Base-by-base conservation (phyloP, 2,329 filamentous ascomycete genomes). In the Fusarium nygamai region DNA sequence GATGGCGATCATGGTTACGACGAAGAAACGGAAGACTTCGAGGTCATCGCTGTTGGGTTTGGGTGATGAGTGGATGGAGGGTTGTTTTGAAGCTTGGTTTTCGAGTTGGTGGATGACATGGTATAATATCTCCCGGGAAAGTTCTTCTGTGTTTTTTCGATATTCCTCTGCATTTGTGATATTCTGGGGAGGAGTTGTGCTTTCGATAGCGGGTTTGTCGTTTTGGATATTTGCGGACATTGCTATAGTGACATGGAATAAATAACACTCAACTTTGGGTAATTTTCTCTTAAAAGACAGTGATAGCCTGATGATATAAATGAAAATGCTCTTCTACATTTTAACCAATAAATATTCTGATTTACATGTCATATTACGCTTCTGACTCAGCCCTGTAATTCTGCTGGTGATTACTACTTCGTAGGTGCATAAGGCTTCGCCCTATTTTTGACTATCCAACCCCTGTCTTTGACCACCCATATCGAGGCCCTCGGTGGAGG, bases 181-280 rank as follows among this genome's bases (percentile, higher is more conserved):
- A 2, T 2, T 19, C 12, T 33, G 48, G 3, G 46, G 27, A 22
- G 27, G 9, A 12, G 27, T 0, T 20, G 29, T 24, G 16, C 17
- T 24, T 20, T 51, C 11, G 3, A 24, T n/a, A 24, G 16, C 22
- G 2, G 22, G 29, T 33, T 20, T 19, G 11, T 33, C 19, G 16
- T 16, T 50, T 33, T 24, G 3, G 2, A 19, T 7, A 2, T 9
- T 33, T 19, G 47, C 29, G 9, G 48, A 33, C 48, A 51, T 51
- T 10, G 22, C 3, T 29, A 9, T 11, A 22, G 20, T 31, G 20
- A 12, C 17, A 0, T 17, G 4, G 0, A 6, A 6, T 31, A 1
- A 17, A 17, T 22, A 11, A 17, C 17, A 8, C 6, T 11, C 4
- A 7, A 31, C 20, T 16, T 11, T 11, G 3, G 9, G 24, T 31